phyloP scores from a whole-genome alignment of 2,329 filamentous ascomycete species.

The Talaromyces sp. region DNA sequence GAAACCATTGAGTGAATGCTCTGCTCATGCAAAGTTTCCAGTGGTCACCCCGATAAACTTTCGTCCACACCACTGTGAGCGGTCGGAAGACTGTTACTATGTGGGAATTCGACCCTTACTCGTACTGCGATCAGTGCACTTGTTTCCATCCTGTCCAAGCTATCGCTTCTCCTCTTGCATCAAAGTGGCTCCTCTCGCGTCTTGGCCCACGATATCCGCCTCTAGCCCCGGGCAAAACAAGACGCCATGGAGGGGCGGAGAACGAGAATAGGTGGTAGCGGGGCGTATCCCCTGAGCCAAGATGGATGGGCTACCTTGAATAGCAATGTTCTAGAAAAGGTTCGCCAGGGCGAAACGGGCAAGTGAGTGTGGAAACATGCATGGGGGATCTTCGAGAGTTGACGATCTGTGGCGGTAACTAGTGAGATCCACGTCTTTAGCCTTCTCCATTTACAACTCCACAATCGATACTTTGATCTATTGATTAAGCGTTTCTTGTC shows the following conservation, averaged over 20 bases:
- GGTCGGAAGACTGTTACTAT: conserved; percentile 37
- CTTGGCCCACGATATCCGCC: conserved; percentile 18
- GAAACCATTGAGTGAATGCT: conserved; percentile 17
- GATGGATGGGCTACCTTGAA: conserved; percentile 15
- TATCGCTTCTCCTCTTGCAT: no score
- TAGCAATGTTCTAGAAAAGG: conserved; percentile 11
- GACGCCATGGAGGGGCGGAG: conserved; percentile 15
- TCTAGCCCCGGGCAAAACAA: neutral
- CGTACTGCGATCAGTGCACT: conserved; percentile 8
- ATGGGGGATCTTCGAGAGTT: conserved; percentile 14
- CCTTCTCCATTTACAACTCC: neutral
- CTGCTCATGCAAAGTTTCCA: conserved; percentile 43
- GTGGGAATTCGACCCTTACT: conserved; percentile 13
- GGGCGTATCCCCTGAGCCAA: conserved; percentile 18
- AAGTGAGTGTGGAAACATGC: conserved; percentile 22
- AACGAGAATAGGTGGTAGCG: conserved; percentile 17
- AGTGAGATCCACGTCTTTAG: neutral
- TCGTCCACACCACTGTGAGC: conserved; percentile 55
- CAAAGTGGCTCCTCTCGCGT: no score
- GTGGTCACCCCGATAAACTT: conserved; percentile 49
- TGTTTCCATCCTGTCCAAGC: neutral
- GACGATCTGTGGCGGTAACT: conserved; percentile 12
- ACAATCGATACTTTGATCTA: neutral
- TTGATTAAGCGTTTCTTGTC: neutral
- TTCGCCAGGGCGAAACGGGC: conserved; percentile 14